Evolutionary conservation across 176 grass and related monocot species (phyloP), one percentile per base, ranked within the genome.

Genomic region (Oryza australiensis): DNA sequence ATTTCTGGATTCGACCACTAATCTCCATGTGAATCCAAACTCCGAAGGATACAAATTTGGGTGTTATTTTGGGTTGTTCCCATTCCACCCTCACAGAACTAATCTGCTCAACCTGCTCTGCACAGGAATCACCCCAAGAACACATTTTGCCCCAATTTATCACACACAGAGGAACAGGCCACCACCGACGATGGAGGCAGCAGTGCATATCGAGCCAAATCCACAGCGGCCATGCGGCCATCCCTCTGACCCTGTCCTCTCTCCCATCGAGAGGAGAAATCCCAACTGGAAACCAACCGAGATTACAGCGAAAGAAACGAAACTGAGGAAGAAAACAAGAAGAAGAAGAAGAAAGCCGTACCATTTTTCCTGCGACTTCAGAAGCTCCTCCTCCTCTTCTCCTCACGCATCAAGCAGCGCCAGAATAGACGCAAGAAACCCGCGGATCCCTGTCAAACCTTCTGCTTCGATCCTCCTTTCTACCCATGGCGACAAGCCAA

Each of bases 321-420:
- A 4, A 6, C 7, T 20, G 9, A 30, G 0, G 0, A n/a, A 53
- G 0, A 1, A 10, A n/a, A 33, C 8, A 46, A 16, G 2, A 10
- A 2, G 11, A 16, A 5, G 3, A 35, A n/a, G 11, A 9, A 12
- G 29, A 26, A 16, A 46, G 1, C 26, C 80, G 55, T 82, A 82
- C 80, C 68, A 82, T 82, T 13, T 13, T 30, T 27, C 68, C 69
- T 0, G 55, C 59, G 24, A 37, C 80, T 30, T 9, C 18, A 71
- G 79, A 46, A 82, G 53, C 53, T 62, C 16, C 66, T 41, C 33
- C n/a, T n/a, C n/a, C 46, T 59, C 70, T 2, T 34, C 51, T 1
- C 5, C 22, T 41, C 20, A 45, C 43, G 16, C 15, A 53, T 53
- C 48, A 53, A 53, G 48, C 48, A 53, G 48, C 48, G 1, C 48